phyloP scores from a whole-genome alignment of 2,329 filamentous ascomycete genomes.

The Oidium heveae region DNA sequence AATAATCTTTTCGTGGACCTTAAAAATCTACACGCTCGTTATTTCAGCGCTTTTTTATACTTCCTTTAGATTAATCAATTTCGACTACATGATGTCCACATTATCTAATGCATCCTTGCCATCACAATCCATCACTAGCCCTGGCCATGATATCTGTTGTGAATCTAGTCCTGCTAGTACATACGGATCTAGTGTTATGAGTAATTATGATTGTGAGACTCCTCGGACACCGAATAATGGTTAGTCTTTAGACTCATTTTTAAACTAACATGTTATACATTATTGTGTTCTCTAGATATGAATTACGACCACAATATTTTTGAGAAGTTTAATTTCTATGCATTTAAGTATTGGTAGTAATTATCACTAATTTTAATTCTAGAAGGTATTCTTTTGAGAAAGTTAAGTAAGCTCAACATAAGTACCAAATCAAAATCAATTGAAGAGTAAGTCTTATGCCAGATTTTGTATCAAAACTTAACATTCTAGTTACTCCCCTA shows the following conservation, averaged over 20 bases:
- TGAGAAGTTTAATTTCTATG: neutral
- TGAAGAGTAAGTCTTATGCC: conserved; percentile 6
- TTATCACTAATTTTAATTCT: neutral
- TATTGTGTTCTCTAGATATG: neutral
- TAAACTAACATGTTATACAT: neutral
- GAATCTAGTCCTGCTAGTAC: conserved; percentile 10
- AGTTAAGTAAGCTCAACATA: conserved; percentile 3
- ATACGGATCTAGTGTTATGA: conserved; percentile 7
- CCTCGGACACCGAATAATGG: conserved; percentile 7
- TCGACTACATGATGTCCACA: neutral
- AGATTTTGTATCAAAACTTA: neutral
- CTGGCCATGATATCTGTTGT: conserved; percentile 2
- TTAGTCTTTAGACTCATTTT: conserved; percentile 2
- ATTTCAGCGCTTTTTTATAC: too few relatives aligned
- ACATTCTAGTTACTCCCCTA: conserved; percentile 8
- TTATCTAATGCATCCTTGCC: neutral
- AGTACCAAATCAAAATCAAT: neutral
- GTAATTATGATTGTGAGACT: conserved; percentile 5
- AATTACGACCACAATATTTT: neutral
- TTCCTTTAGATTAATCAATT: too few relatives aligned
- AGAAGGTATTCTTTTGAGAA: conserved; percentile 3
- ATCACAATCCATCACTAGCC: neutral
- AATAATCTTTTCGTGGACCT: too few relatives aligned
- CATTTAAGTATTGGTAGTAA: neutral
- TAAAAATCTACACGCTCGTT: too few relatives aligned